These are phyloP conservation scores for Collybiopsis luxurians DNA, from an alignment of 768 basidiomycete species.

Conservation along the genomic window DNA sequence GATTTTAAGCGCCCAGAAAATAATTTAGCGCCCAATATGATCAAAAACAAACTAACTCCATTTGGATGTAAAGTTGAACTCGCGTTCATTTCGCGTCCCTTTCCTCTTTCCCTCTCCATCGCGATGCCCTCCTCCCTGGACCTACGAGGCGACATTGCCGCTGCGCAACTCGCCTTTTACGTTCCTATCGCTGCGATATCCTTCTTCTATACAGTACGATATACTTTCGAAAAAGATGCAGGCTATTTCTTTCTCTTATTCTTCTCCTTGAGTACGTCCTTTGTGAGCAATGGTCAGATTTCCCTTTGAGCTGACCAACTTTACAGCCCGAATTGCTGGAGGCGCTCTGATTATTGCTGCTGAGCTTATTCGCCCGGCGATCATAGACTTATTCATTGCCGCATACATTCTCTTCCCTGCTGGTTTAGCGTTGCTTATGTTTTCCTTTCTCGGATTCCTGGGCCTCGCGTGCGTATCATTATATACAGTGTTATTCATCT, in stretches of 20 bases:
- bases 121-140: slow-evolving; percentile 26
- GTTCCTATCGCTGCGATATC: slow-evolving; percentile 50
- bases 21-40: slow-evolving; percentile 18
- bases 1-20: slow-evolving; percentile 7
- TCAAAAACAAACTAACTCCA: not conserved
- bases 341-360: slow-evolving; percentile 57
- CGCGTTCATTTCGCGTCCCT: not conserved
- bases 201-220: slow-evolving; percentile 42
- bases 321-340: slow-evolving; percentile 54
- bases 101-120: not conserved
- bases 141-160: slow-evolving; percentile 50
- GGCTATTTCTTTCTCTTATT: slow-evolving; percentile 70
- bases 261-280: slow-evolving; percentile 53
- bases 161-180: slow-evolving; percentile 59
- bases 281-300: no score
- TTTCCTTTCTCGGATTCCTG: slow-evolving; percentile 45
- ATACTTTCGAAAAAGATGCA: slow-evolving; percentile 56
- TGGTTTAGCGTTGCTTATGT: slow-evolving; percentile 36
- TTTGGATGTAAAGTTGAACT: slow-evolving; percentile 8
- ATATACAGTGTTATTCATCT: slow-evolving; percentile 16
- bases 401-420: slow-evolving; percentile 50
- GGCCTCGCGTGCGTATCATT: slow-evolving; percentile 43
- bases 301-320: not conserved
- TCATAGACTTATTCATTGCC: slow-evolving; percentile 46
- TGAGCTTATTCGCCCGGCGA: slow-evolving; percentile 37